A percentile compares a stretch with the other conserved stretches of the same genome.
Conservation (phyloP, 352 stramenopile genomes). For the Blastocystis sp. region DNA sequence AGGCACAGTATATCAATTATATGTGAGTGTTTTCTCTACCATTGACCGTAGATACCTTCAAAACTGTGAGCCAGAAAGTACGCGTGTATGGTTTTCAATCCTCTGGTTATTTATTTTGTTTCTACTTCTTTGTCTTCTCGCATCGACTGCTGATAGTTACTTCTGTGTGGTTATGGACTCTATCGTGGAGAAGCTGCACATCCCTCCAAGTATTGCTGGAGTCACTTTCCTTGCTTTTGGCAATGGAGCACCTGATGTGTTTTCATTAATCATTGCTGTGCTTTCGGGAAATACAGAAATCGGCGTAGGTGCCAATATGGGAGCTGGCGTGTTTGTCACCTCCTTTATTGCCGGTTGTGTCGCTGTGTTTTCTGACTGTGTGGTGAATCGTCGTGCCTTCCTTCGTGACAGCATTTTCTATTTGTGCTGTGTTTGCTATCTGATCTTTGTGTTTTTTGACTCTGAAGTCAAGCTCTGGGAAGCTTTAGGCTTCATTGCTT, state of each 20-base stretch:
- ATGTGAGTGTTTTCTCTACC: background rate
- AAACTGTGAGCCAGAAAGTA: background rate
- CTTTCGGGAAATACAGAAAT: slow-evolving; percentile 60
- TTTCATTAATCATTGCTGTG: slow-evolving; percentile 79
- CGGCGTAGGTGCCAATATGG: slow-evolving; percentile 66
- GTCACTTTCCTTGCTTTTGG: slow-evolving; percentile 93
- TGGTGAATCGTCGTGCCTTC: slow-evolving; percentile 61
- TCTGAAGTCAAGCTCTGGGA: slow-evolving; percentile 61
- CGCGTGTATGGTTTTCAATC: background rate
- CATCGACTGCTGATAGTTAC: slow-evolving; percentile 91
- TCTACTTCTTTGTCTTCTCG: slow-evolving; percentile 70
- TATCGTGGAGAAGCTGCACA: slow-evolving; percentile 80
- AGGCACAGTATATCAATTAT: slow-evolving; percentile 59
- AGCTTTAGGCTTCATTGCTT: slow-evolving; percentile 65
- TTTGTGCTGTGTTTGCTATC: slow-evolving; percentile 8
- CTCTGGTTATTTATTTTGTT: slow-evolving; percentile 61
- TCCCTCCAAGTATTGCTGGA: slow-evolving; percentile 65
- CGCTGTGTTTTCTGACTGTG: slow-evolving; percentile 68
- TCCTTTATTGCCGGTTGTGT: slow-evolving; percentile 81
- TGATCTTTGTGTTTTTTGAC: slow-evolving; percentile 63
- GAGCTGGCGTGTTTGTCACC: slow-evolving; percentile 87
- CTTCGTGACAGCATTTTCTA: slow-evolving; percentile 64
- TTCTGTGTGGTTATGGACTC: slow-evolving; percentile 89
- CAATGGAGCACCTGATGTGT: slow-evolving; percentile 93
- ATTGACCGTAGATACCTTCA: slow-evolving; percentile 33